phyloP scores from a whole-genome alignment of 768 basidiomycete species.

The Chlorophyllum brunneum region DNA sequence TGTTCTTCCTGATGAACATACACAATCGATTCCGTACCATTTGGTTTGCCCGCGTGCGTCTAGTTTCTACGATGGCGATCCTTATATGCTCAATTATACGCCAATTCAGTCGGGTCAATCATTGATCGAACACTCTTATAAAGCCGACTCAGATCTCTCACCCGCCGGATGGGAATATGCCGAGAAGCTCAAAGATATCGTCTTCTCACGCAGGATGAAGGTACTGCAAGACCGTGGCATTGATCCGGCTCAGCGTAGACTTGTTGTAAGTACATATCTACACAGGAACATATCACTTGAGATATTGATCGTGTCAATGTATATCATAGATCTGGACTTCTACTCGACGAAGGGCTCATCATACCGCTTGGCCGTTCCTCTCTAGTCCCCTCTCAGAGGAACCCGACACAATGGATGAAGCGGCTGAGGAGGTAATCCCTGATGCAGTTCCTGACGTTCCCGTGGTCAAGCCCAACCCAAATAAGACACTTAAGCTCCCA shows the following conservation, averaged over 20 bases:
- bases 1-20: constrained; percentile 99
- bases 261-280: constrained; percentile 50
- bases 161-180: constrained; percentile 96
- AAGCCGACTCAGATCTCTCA: constrained; percentile 95
- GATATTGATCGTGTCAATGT: neutral
- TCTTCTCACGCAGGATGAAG: constrained; percentile 78
- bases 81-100: neutral
- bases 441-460: too few species aligned
- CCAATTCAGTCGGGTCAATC: constrained; percentile 87
- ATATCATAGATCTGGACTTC: constrained; percentile 89
- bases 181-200: constrained; percentile 83
- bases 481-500: neutral
- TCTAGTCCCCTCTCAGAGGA: constrained; percentile 15
- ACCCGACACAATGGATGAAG: neutral
- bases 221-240: constrained; percentile 69
- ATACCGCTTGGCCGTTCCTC: constrained; percentile 92
- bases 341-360: constrained; percentile 86
- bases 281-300: neutral
- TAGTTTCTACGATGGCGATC: neutral
- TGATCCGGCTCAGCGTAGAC: constrained; percentile 52
- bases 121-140: constrained; percentile 97
- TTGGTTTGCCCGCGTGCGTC: constrained; percentile 88
- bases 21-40: constrained; percentile 92
- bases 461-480: neutral
- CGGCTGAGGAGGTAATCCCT: neutral